Conservation (phyloP, 306 rosid species). For the Medicago lupulina region DNA sequence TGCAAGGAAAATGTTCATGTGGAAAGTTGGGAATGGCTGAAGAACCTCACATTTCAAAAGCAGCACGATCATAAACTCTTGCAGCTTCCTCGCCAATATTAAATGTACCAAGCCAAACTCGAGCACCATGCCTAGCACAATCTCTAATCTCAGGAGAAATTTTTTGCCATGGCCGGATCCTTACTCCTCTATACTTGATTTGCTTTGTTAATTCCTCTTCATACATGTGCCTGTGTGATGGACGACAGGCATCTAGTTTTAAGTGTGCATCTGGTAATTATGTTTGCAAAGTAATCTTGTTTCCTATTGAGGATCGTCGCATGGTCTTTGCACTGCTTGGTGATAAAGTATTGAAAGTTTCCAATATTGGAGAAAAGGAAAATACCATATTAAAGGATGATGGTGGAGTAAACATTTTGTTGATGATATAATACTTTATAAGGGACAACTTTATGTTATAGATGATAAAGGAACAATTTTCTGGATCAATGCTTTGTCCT, state of each 20-base stretch:
- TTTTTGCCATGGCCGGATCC: conserved; percentile 54
- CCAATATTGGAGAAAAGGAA: conserved; percentile 13
- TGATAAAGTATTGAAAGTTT: neutral
- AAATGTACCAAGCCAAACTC: conserved; percentile 82
- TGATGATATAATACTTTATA: conserved; percentile 47
- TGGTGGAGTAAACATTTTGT: neutral
- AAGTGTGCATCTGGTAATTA: too few relatives aligned
- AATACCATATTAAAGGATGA: neutral
- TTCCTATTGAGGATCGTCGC: too few relatives aligned
- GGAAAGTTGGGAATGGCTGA: conserved; percentile 76
- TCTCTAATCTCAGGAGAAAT: conserved; percentile 49
- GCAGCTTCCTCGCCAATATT: conserved; percentile 67
- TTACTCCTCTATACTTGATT: conserved; percentile 45
- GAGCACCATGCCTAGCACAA: conserved; percentile 44
- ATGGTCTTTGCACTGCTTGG: too few relatives aligned
- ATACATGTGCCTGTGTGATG: too few relatives aligned
- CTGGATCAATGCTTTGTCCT: conserved; percentile 36
- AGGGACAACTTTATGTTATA: conserved; percentile 43
- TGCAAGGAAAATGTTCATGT: conserved; percentile 44
- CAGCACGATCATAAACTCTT: conserved; percentile 75
- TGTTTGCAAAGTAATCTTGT: too few relatives aligned
- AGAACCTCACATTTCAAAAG: conserved; percentile 68
- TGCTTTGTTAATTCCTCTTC: neutral
- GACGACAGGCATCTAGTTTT: too few relatives aligned
- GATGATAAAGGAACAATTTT: conserved; percentile 47